These are phyloP conservation scores for Lentinula raphanica DNA, from an alignment of 768 basidiomycete genomes.

Conservation along the genomic window DNA sequence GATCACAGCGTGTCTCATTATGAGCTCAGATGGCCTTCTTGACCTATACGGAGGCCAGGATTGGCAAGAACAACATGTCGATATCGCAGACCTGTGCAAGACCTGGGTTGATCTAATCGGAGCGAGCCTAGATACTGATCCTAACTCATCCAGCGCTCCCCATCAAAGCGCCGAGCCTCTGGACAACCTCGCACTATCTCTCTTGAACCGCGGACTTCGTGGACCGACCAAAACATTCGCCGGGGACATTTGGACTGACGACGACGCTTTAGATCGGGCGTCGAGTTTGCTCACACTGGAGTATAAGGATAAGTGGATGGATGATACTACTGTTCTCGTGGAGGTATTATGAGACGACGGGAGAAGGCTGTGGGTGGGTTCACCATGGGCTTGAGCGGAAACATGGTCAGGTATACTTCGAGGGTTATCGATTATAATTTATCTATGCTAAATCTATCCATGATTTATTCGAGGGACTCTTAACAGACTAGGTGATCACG, in stretches of 20 bases:
- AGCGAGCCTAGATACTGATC: neutral
- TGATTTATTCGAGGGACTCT: too few species aligned
- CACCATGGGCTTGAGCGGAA: too few species aligned
- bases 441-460: too few species aligned
- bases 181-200: constrained; percentile 3
- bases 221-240: constrained; percentile 13
- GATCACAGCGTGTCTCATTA: constrained; percentile 30
- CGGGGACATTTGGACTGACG: constrained; percentile 1
- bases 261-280: constrained; percentile 30
- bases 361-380: too few species aligned
- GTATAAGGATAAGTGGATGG: constrained; percentile 46
- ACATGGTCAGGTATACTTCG: too few species aligned
- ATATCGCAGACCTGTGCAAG: constrained; percentile 19
- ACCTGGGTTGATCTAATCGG: constrained; percentile 33
- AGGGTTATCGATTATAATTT: too few species aligned
- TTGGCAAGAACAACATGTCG: constrained; percentile 20
- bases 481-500: too few species aligned
- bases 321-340: constrained; percentile 51
- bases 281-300: constrained; percentile 46
- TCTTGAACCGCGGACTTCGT: constrained; percentile 42
- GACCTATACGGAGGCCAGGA: constrained; percentile 36
- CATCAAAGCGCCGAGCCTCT: neutral
- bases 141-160: neutral
- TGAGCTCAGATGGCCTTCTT: constrained; percentile 49
- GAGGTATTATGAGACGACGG: constrained; percentile 7